Evolutionary conservation across 805 yeast species (phyloP).

Genomic region (Lipomyces lipofer): DNA sequence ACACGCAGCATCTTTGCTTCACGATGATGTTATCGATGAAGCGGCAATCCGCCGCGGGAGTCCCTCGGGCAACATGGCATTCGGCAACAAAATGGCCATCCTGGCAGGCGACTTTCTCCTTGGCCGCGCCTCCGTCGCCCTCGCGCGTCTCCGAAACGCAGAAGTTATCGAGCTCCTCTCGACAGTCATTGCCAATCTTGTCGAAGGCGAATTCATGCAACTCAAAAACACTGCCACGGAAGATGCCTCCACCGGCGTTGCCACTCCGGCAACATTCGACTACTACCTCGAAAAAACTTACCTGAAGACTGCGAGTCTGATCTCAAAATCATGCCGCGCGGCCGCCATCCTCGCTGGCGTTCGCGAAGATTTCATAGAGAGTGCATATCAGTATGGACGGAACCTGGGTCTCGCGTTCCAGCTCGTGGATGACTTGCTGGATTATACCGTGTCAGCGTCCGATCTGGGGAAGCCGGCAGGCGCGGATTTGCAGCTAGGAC

Average conservation of each 20-base stretch:
- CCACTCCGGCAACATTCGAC: slow-evolving; percentile 71
- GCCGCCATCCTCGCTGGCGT: slow-evolving; percentile 92
- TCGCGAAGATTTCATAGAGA: slow-evolving; percentile 69
- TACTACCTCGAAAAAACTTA: slow-evolving; percentile 94
- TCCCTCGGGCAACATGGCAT: slow-evolving; percentile 89
- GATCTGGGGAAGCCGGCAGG: slow-evolving; percentile 94
- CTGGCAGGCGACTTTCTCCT: slow-evolving; percentile 93
- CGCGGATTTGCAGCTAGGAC: slow-evolving; percentile 88
- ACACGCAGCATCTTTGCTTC: slow-evolving; percentile 92
- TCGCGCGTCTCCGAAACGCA: slow-evolving; percentile 90
- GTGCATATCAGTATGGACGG: slow-evolving; percentile 87
- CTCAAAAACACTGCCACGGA: slow-evolving; percentile 82
- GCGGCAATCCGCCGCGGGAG: slow-evolving; percentile 85
- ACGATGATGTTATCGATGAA: slow-evolving; percentile 94
- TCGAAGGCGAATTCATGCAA: slow-evolving; percentile 99
- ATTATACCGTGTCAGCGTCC: slow-evolving; percentile 83
- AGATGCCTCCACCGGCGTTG: slow-evolving; percentile 51
- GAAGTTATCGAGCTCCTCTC: slow-evolving; percentile 95
- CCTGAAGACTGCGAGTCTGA: slow-evolving; percentile 88
- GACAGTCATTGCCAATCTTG: slow-evolving; percentile 93
- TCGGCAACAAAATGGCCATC: slow-evolving; percentile 96
- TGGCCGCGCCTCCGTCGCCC: slow-evolving; percentile 95
- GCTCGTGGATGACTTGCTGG: slow-evolving; percentile 93
- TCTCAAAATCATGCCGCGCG: slow-evolving; percentile 90
- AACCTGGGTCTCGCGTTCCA: slow-evolving; percentile 95